Conservation (phyloP, 1,284 basidiomycete genomes). For the Exobasidium cylindrosporum region DNA sequence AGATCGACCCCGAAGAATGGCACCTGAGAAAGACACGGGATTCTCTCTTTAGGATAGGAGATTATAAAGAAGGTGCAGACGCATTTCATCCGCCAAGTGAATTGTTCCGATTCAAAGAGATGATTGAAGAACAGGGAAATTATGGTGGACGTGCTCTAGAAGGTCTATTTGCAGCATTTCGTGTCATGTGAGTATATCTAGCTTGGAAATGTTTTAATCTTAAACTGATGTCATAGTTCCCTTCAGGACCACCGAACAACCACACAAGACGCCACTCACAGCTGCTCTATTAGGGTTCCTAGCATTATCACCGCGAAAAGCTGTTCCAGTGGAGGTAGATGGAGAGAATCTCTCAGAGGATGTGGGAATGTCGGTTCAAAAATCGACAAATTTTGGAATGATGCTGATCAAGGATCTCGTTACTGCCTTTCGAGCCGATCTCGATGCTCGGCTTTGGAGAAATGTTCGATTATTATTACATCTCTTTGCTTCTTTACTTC, state of each 20-base stretch:
- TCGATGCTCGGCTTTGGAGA: constrained; percentile 50
- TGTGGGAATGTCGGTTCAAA: background rate
- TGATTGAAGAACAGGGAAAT: background rate
- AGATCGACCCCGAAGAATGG: constrained; percentile 3
- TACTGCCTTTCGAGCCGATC: constrained; percentile 42
- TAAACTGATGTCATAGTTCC: background rate
- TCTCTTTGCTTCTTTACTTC: constrained; percentile 58
- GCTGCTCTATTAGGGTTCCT: constrained; percentile 50
- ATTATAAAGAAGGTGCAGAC: constrained; percentile 1
- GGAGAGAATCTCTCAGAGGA: constrained; percentile 8
- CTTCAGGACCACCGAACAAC: constrained; percentile 27
- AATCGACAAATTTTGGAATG: constrained; percentile 29
- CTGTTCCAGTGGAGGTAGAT: constrained; percentile 2
- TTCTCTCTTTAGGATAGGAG: constrained; percentile 9
- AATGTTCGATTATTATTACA: constrained; percentile 40
- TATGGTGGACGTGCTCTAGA: constrained; percentile 3
- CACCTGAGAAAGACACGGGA: constrained; percentile 3
- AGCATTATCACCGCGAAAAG: constrained; percentile 28
- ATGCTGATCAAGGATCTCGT: constrained; percentile 45
- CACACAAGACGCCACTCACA: constrained; percentile 25
- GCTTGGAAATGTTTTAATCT: background rate
- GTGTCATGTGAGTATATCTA: constrained; percentile 6
- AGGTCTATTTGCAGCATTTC: constrained; percentile 5
- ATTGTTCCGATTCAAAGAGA: background rate
- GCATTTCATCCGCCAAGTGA: constrained; percentile 10